These are phyloP conservation scores for Dipteronia dyeriana DNA, from an alignment of 345 rosid species.

Conservation along the genomic window DNA sequence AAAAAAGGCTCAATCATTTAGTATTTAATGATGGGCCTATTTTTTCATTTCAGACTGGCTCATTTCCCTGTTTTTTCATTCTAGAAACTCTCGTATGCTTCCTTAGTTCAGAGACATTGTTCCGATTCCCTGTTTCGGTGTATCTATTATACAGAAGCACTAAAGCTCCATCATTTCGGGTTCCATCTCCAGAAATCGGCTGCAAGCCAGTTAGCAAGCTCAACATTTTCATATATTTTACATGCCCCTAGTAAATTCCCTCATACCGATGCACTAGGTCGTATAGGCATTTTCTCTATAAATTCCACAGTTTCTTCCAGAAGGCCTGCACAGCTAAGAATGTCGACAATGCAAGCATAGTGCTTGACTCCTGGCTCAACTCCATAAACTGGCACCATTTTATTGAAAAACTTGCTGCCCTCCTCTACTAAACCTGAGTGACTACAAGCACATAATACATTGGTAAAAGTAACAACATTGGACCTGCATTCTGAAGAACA, in stretches of 20 bases:
- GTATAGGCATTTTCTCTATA: conserved; percentile 60
- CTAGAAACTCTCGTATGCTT: conserved; percentile 66
- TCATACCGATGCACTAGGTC: conserved; percentile 58
- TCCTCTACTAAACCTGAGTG: conserved; percentile 67
- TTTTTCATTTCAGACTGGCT: no score
- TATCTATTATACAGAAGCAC: conserved; percentile 68
- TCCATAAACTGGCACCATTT: conserved; percentile 56
- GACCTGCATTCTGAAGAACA: conserved; percentile 64
- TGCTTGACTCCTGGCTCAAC: conserved; percentile 61
- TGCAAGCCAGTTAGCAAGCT: conserved; percentile 58
- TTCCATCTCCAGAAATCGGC: conserved; percentile 57
- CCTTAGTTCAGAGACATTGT: conserved; percentile 52
- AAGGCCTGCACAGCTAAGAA: conserved; percentile 68
- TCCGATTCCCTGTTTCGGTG: conserved; percentile 66
- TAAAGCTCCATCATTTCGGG: conserved; percentile 58
- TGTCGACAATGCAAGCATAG: conserved; percentile 73
- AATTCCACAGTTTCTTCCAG: conserved; percentile 62
- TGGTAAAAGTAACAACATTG: conserved; percentile 64
- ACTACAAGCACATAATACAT: conserved; percentile 67
- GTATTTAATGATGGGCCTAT: no score
- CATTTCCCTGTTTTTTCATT: conserved; percentile 62
- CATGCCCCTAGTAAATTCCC: conserved; percentile 79
- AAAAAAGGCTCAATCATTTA: no score
- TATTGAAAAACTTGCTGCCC: conserved; percentile 49
- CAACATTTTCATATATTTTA: conserved; percentile 58